Conservation (phyloP, 805 yeast species). For the Lipomyces orientalis region DNA sequence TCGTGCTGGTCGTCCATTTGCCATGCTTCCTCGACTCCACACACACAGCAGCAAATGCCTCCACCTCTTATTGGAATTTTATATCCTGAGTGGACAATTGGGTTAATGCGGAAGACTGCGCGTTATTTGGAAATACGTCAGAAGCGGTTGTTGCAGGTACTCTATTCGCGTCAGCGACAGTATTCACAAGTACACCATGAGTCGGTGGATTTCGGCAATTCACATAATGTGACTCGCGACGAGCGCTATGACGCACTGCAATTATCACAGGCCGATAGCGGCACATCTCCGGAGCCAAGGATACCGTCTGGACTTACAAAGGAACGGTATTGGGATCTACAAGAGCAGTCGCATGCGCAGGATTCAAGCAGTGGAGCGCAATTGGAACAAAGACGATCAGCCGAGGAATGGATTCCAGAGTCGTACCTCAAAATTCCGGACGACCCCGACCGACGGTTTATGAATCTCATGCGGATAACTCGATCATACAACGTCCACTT, state of each 20-base stretch:
- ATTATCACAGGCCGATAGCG: not conserved
- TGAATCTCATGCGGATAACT: conserved; percentile 15
- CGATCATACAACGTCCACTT: conserved; percentile 15
- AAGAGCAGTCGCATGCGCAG: not conserved
- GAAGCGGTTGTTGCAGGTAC: not conserved
- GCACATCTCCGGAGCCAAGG: not conserved
- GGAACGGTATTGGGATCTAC: not conserved
- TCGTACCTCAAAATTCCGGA: conserved; percentile 14
- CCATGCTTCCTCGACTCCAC: conserved; percentile 1
- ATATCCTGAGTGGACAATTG: conserved; percentile 25
- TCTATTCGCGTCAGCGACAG: not conserved
- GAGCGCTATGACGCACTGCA: not conserved
- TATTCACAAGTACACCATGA: not conserved
- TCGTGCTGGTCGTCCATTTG: conserved; percentile 30
- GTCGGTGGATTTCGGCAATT: not conserved
- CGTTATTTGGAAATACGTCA: not conserved
- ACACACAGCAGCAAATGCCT: not conserved
- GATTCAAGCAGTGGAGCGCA: not conserved
- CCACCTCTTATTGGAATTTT: conserved; percentile 20
- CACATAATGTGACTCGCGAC: not conserved
- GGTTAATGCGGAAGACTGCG: conserved; percentile 17
- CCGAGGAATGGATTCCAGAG: conserved; percentile 5
- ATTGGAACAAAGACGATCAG: not conserved
- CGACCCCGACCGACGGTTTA: conserved; percentile 22
- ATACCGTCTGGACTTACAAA: not conserved